Evolutionary conservation across 139 green algal species (phyloP), one percentile per base, ranked within the genome.

Genomic region (Raphidocelis subcapitata): DNA sequence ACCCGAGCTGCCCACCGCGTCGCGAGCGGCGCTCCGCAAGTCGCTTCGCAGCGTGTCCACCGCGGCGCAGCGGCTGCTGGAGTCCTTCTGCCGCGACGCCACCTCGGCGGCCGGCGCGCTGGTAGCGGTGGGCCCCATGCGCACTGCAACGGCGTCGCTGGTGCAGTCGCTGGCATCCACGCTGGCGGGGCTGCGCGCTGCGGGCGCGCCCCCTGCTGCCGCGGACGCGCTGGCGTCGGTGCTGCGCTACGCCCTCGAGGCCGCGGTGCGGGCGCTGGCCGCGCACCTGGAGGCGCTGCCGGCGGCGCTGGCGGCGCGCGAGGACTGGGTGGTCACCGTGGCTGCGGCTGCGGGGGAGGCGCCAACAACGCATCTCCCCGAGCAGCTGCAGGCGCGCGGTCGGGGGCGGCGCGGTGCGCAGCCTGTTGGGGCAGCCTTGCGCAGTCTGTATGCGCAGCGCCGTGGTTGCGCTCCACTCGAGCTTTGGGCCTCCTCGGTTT

Each of bases 271-370:
- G 63, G 35, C 57, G 35, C 52, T 78, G 51, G 72, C 59, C 1
- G 26, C 5, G 0, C 72, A 78, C 55, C 35, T 72, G 62, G 18
- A 32, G 28, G 18, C 26, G 37, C 59, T 67, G 49, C 51, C 72
- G 18, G 52, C 33, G 1, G 28, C 23, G 51, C 52, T 78, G 29
- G 33, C 71, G 32, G 36, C 51, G 2, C 5, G 37, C 5, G 72
- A 78, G 72, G 14, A 26, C 2, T 78, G 72, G 72, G 60, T 47
- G 62, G 23, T 72, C 16, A 67, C 35, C 46, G 26, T 72, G 15
- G 66, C 62, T 24, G 51, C 72, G 51, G 37, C 24, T 5, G 62
- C 51, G 5, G 29, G 24, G 2, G 36, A 72, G 28, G 12, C 41
- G 8, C 72, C 54, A 1, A 35, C 66, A 10, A 78, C 72, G 20